A percentile compares a stretch with the other conserved stretches of the same genome.
Conservation (phyloP, 176 grass and related monocot genomes). For the Dendrocalamus sinicus region DNA sequence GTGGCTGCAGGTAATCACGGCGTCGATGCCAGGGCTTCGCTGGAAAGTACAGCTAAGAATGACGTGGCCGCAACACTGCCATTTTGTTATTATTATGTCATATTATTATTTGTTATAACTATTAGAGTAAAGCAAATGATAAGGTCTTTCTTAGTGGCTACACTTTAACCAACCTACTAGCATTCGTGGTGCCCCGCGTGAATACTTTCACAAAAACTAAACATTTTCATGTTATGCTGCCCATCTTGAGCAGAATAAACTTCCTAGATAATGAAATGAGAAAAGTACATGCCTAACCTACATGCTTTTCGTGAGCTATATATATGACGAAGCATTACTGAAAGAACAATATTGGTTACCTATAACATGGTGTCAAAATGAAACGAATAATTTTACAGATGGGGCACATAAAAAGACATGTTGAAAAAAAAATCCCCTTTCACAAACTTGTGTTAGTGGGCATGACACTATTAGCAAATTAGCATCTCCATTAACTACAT, state of each 20-base stretch:
- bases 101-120: not conserved
- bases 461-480: slow-evolving; percentile 27
- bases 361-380: not conserved
- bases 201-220: not conserved
- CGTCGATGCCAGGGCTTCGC: not conserved
- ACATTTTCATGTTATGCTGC: not conserved
- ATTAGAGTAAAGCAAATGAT: not conserved
- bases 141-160: not conserved
- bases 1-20: not conserved
- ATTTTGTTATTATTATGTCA: not conserved
- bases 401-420: not conserved
- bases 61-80: not conserved
- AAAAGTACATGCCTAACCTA: not conserved
- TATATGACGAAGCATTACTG: not conserved
- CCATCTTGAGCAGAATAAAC: not conserved
- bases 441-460: slow-evolving; percentile 17
- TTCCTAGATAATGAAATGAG: not conserved
- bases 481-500: slow-evolving; percentile 15
- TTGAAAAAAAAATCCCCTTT: not conserved
- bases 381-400: not conserved
- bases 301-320: not conserved
- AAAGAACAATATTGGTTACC: not conserved
- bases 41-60: not conserved
- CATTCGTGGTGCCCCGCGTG: not conserved
- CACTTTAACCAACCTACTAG: not conserved